Evolutionary conservation across 352 stramenopile genomes (phyloP), one percentile per base, ranked within the genome.

Genomic region (Globisporangium megalacanthum): DNA sequence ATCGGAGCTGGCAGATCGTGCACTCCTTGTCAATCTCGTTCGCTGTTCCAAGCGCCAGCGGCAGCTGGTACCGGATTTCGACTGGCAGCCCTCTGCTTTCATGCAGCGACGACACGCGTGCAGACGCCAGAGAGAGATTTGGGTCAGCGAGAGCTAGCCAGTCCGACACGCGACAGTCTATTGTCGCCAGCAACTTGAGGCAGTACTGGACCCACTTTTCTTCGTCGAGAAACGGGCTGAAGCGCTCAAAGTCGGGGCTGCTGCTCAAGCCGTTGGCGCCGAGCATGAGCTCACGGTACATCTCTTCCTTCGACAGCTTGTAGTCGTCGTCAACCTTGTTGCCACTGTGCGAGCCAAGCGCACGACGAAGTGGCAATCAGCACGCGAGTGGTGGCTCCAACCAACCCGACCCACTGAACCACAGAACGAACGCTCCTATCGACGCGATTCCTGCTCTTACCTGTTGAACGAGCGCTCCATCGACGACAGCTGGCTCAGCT

Each of bases 21-120:
- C 84, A 94, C 47, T 94, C 79, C 49, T 89, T 94, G 58, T 83
- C 80, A 29, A 71, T 92, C 62, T 94, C 84, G 42, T 91, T 91
- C 33, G 70, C 79, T 54, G 84, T 94, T 0, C 84, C 82, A 25
- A 87, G 61, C 17, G 78, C 80, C 41, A 94, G 62, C n/a, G 84
- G 84, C 8, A 94, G 69, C 35, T 89, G 81, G 55, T 91, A 91
- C 19, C 84, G 82, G 65, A 92, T 78, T 49, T 94, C 82, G 10
- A 88, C 78, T 0, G 84, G 72, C 29, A 94, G 54, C 17, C 84
- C 84, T 68, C 78, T 92, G 51, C 35, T 39, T 41, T 64, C 22
- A 44, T 51, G 41, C 53, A 46, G 22, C 53, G 6, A 15, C 19
- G 58, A 42, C 37, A 35, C 37, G 7, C 42, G 10, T 19, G 39